phyloP scores from a whole-genome alignment of 176 grass and related monocot genomes.

The Aegilops tauschii region DNA sequence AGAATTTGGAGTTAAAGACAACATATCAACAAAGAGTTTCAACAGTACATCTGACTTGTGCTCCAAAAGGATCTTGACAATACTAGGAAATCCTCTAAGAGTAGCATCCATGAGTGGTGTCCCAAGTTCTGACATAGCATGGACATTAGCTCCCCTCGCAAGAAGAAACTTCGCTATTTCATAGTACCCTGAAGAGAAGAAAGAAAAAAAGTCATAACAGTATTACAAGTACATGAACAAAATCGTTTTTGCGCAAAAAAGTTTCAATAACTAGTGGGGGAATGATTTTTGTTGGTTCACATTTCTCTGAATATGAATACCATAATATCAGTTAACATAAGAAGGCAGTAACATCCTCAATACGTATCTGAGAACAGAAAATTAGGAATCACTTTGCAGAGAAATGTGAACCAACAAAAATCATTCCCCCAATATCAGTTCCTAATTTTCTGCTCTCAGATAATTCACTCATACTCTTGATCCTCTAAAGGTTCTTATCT shows the following conservation, averaged over 20 bases:
- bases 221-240: not conserved
- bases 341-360: too few relatives aligned
- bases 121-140: not conserved
- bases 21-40: not conserved
- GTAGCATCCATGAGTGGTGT: slow-evolving; percentile 8
- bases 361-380: not conserved
- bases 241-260: not conserved
- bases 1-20: not conserved
- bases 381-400: too few relatives aligned
- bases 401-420: too few relatives aligned
- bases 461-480: too few relatives aligned
- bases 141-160: slow-evolving; percentile 32
- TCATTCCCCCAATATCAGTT: too few relatives aligned
- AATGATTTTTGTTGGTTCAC: not conserved
- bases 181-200: slow-evolving; percentile 14
- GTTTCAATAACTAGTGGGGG: not conserved
- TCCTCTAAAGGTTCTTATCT: too few relatives aligned
- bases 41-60: not conserved
- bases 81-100: slow-evolving; percentile 7
- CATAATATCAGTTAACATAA: too few relatives aligned
- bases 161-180: slow-evolving; percentile 34
- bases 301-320: too few relatives aligned
- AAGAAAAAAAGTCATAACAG: slow-evolving; percentile 2
- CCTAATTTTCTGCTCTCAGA: too few relatives aligned
- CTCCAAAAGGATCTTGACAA: slow-evolving; percentile 31